phyloP scores from a whole-genome alignment of 2,329 filamentous ascomycete genomes.

The Verticillium longisporum region DNA sequence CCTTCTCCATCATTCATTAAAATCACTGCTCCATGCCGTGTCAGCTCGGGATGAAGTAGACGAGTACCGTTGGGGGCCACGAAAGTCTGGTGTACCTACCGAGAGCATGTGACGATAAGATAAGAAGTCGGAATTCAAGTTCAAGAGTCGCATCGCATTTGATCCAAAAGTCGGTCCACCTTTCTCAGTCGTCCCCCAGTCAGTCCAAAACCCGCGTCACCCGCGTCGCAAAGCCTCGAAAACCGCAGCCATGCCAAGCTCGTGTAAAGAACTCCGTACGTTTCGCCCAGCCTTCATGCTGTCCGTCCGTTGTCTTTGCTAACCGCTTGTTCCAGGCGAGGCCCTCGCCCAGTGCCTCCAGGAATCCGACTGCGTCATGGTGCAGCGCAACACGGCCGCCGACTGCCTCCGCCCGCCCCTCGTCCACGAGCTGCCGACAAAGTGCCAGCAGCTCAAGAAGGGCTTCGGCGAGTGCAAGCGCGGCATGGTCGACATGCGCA shows the following conservation, averaged over 20 bases:
- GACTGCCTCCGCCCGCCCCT: conserved; percentile 86
- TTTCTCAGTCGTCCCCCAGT: not conserved
- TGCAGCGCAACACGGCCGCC: conserved; percentile 76
- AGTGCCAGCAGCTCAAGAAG: conserved; percentile 89
- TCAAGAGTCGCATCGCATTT: not conserved
- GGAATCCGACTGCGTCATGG: conserved; percentile 92
- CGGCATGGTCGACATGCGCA: conserved; percentile 97
- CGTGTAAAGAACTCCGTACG: conserved; percentile 94
- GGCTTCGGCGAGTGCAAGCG: conserved; percentile 93
- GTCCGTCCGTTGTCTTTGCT: conserved; percentile 12
- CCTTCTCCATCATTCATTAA: too few relatives aligned
- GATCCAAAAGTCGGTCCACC: conserved; percentile 1
- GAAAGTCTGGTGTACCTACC: not conserved
- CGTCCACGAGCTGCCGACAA: conserved; percentile 71
- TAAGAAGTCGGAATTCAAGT: not conserved
- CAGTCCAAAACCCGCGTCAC: not conserved
- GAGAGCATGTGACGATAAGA: not conserved
- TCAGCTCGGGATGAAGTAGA: too few relatives aligned
- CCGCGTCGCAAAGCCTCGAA: not conserved
- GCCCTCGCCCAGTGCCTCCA: conserved; percentile 93
- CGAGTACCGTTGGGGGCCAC: too few relatives aligned
- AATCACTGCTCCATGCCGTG: too few relatives aligned
- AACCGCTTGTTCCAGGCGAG: conserved; percentile 52
- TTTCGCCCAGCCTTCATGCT: too few relatives aligned
- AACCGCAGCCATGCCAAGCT: conserved; percentile 69